phyloP scores from a whole-genome alignment of 495 filamentous ascomycete genomes.

The Talaromyces wortmannii region DNA sequence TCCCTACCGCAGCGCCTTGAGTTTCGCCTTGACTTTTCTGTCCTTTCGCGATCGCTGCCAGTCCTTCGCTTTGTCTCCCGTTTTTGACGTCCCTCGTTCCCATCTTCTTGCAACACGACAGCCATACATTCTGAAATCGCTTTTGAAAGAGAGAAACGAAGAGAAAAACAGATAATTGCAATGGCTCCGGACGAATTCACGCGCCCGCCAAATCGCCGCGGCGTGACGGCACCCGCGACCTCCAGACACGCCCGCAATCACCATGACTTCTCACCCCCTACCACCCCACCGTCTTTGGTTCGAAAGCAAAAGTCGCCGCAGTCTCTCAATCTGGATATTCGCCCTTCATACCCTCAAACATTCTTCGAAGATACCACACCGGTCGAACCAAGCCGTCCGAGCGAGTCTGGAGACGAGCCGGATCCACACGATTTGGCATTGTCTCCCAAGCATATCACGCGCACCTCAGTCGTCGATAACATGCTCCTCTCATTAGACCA shows the following conservation, averaged over 20 bases:
- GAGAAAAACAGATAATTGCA: conserved; percentile 9
- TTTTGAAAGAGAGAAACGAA: neutral
- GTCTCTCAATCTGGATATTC: conserved; percentile 21
- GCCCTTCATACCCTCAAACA: conserved; percentile 39
- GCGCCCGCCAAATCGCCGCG: conserved; percentile 2
- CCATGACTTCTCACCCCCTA: conserved; percentile 30
- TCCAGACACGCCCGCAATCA: conserved; percentile 1
- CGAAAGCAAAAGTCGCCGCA: conserved; percentile 21
- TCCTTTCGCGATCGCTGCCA: neutral
- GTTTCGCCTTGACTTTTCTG: neutral
- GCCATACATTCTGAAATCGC: no score
- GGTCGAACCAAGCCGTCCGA: conserved; percentile 31
- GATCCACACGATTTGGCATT: conserved; percentile 89
- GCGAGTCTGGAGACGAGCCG: conserved; percentile 42
- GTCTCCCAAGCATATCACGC: conserved; percentile 62
- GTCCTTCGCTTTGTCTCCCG: neutral
- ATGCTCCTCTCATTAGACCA: conserved; percentile 88
- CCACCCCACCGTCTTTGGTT: conserved; percentile 35
- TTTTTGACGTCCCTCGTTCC: neutral
- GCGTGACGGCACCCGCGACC: neutral
- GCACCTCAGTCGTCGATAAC: conserved; percentile 86
- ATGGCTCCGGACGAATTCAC: conserved; percentile 4
- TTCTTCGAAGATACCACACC: conserved; percentile 42
- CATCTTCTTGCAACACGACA: neutral
- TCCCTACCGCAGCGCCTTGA: neutral